Base-by-base conservation (phyloP, 768 basidiomycete species). In the Suillus brevipes region DNA sequence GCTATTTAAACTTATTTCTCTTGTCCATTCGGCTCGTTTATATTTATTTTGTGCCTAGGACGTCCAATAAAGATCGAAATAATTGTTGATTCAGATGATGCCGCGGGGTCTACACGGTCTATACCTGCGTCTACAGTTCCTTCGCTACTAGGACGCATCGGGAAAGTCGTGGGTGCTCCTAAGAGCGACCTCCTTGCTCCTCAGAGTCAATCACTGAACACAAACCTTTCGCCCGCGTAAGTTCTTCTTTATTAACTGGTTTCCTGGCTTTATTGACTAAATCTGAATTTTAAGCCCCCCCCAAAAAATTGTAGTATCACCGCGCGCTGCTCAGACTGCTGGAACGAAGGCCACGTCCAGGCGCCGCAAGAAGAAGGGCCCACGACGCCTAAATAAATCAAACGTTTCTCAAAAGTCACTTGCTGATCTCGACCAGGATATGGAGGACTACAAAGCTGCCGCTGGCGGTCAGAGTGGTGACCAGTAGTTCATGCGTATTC, bases 361-460 rank as follows among this genome's bases (percentile, higher is more conserved):
- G 40, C 70, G 79, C 20, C 85, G 86, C 36, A 76, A 79, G 47
- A 91, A 89, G 79, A 93, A 92, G 70, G 91, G 91, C 0, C 89
- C 91, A 0, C 87, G 85, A 70, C 85, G 91, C 45, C 73, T 91
- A 50, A 91, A 90, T 71, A 92, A 92, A 75, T 31, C 58, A 59
- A 59, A 59, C 10, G 25, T 42, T 28, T 7, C 23, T 38, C 18
- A 25, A 18, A 84, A 75, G 64, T 74, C 89, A 0, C 71, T 78
- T 8, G 87, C 82, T 34, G 85, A 92, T 65, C 81, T 93, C 28
- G 91, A 93, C 73, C 81, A 84, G 72, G 91, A 93, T 74, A 92
- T 93, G 89, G 91, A 93, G 63, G 88, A 89, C 58, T 93, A 92
- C 67, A 83, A 83, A 59, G 87, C 89, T 25, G 78, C 75, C 13